Conservation (phyloP, 2,329 filamentous ascomycete species). For the Ambrosiella cleistominuta region DNA sequence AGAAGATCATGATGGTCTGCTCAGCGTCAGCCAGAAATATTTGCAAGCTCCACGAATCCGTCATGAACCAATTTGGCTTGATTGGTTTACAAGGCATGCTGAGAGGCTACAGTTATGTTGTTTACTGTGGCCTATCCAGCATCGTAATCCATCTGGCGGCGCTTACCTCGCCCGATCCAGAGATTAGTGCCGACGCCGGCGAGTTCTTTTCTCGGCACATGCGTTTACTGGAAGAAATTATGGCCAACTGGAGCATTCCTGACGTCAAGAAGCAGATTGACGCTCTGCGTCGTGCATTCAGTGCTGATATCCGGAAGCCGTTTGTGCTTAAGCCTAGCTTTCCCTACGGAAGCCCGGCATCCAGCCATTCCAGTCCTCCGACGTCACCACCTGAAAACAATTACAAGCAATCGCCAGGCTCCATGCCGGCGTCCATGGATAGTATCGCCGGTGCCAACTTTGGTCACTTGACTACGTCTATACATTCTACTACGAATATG, state of each 20-base stretch:
- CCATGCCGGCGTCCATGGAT: conserved; percentile 5
- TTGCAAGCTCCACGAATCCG: conserved; percentile 72
- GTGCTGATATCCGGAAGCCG: conserved; percentile 63
- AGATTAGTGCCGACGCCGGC: conserved; percentile 66
- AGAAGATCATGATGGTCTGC: conserved; percentile 70
- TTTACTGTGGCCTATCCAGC: conserved; percentile 83
- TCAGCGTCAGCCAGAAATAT: conserved; percentile 71
- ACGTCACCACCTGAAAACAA: conserved; percentile 21
- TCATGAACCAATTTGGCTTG: conserved; percentile 59
- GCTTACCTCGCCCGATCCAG: conserved; percentile 80
- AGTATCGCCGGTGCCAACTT: conserved; percentile 5
- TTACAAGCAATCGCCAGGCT: conserved; percentile 8
- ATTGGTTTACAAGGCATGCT: conserved; percentile 80
- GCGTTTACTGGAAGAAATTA: conserved; percentile 77
- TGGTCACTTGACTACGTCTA: conserved; percentile 1
- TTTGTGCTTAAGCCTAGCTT: conserved; percentile 82
- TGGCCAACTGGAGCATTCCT: conserved; percentile 67
- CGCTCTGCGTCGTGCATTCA: conserved; percentile 77
- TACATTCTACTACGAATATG: conserved; percentile 12
- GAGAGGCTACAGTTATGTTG: conserved; percentile 81
- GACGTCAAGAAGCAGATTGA: conserved; percentile 85
- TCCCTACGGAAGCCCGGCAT: conserved; percentile 65
- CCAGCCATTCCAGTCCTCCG: conserved; percentile 45
- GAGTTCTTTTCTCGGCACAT: conserved; percentile 88
- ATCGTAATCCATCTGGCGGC: conserved; percentile 87